Base-by-base conservation (phyloP, 352 stramenopile species). In the Globisporangium okanoganense region DNA sequence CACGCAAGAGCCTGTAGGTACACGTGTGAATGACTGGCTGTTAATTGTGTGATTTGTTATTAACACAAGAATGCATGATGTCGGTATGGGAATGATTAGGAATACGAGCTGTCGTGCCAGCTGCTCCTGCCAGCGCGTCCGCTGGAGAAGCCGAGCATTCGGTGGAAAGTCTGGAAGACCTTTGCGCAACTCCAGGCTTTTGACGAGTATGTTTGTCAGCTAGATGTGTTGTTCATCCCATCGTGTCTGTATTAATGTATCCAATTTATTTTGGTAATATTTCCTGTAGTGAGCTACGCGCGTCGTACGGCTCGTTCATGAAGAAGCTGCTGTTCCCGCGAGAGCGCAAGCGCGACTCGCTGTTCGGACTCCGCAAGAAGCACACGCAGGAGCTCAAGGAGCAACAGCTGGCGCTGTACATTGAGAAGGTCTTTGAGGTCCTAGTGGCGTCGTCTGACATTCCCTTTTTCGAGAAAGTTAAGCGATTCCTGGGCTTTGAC, bases 121-220 rank as follows among this genome's bases (percentile, higher is more conserved):
- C 62, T 91, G 47, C 54, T 85, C 38, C 66, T 89, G 45, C 78
- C 73, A 31, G 59, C 68, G 41, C 72, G 78, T 14, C 58, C 71
- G 6, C 57, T 88, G 18, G 77, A 87, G 44, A 85, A 90, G 60
- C 78, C 78, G 13, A 88, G 82, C 50, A 84, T 90, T 57, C 79
- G 80, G 43, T 93, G 83, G 83, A 93, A 88, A 55, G 70, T 76
- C 8, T 93, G 83, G 83, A 88, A 88, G 51, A 79, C 79, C 4
- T 78, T 80, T n/a, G 56, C 70, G 18, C 71, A 93, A 60, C 64
- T 91, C 5, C 83, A 90, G 51, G 56, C 68, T 0, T 87, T 93
- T 61, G 78, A 91, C 24, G 79, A 91, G 83, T 93, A 70, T 56
- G 78, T 67, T n/a, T n/a, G n/a, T n/a, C n/a, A n/a, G n/a, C n/a